Conservation (phyloP, 495 filamentous ascomycete species). For the Aspergillus carlsbadensis region DNA sequence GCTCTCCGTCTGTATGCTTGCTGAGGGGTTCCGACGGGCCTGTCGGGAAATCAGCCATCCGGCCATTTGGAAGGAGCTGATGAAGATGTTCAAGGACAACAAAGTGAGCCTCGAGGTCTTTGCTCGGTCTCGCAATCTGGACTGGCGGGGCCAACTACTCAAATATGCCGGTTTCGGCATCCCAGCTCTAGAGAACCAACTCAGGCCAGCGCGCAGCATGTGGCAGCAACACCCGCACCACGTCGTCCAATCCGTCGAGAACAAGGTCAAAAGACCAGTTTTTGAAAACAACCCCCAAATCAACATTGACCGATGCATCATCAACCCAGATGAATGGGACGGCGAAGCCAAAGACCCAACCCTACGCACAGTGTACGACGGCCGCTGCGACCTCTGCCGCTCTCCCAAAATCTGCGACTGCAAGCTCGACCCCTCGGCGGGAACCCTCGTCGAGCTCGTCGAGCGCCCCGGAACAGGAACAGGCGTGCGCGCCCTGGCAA, state of each 20-base stretch:
- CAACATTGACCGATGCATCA: slow-evolving; percentile 18
- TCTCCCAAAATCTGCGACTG: slow-evolving; percentile 19
- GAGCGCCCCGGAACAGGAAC: slow-evolving; percentile 31
- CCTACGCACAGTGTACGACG: slow-evolving; percentile 1
- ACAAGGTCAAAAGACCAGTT: slow-evolving; percentile 12
- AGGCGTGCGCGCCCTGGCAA: slow-evolving; percentile 32
- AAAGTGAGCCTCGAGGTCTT: slow-evolving; percentile 31
- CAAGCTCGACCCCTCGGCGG: slow-evolving; percentile 9
- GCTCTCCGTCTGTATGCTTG: slow-evolving; percentile 31
- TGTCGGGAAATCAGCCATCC: neutral
- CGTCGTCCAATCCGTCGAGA: slow-evolving; percentile 10
- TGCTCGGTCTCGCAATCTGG: slow-evolving; percentile 26
- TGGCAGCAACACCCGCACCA: slow-evolving; percentile 24
- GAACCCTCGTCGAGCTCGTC: slow-evolving; percentile 32
- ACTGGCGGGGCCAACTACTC: slow-evolving; percentile 28
- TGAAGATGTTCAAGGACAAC: slow-evolving; percentile 20
- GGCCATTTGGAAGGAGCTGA: slow-evolving; percentile 21
- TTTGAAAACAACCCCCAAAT: slow-evolving; percentile 17
- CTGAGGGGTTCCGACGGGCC: slow-evolving; percentile 31
- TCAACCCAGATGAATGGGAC: slow-evolving; percentile 12
- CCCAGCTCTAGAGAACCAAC: neutral
- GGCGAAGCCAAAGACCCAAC: slow-evolving; percentile 12
- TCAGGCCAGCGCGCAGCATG: slow-evolving; percentile 13
- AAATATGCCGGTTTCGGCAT: slow-evolving; percentile 10
- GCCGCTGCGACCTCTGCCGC: slow-evolving; percentile 21